Conservation (phyloP, 352 stramenopile genomes). For the Hyaloperonospora arabidopsidis region DNA sequence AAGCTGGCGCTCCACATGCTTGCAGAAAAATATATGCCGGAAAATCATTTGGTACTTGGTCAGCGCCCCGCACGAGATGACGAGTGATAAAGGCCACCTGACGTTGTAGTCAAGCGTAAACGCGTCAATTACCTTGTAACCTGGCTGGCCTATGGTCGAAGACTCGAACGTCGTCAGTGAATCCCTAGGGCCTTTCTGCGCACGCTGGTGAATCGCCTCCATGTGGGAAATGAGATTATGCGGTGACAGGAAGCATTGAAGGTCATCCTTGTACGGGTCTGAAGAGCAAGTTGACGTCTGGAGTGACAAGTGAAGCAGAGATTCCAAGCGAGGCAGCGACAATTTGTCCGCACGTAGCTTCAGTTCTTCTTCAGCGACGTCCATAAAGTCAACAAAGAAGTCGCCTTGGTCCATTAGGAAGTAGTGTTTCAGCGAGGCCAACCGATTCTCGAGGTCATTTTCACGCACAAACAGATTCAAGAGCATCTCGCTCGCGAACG, state of each 20-base stretch:
- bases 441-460: conserved; percentile 65
- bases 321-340: conserved; percentile 86
- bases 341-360: conserved; percentile 82
- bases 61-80: conserved; percentile 90
- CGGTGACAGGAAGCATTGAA: conserved; percentile 82
- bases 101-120: conserved; percentile 95
- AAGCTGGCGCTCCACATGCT: conserved; percentile 95
- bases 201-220: conserved; percentile 86
- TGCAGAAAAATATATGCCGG: conserved; percentile 98
- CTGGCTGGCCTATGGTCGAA: conserved; percentile 58
- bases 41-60: conserved; percentile 99
- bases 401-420: conserved; percentile 98
- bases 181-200: conserved; percentile 55
- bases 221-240: conserved; percentile 89
- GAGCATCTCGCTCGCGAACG: conserved; percentile 67
- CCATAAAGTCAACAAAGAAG: conserved; percentile 98
- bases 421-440: conserved; percentile 93
- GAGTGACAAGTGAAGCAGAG: conserved; percentile 89
- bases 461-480: conserved; percentile 78
- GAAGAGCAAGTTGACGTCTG: conserved; percentile 88
- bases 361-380: conserved; percentile 93
- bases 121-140: conserved; percentile 91
- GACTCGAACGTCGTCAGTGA: conserved; percentile 66
- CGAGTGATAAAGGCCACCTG: conserved; percentile 95
- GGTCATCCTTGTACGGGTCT: conserved; percentile 86